Evolutionary conservation across 169 alveolate species (phyloP).

Genomic region (Eimeria tenella): DNA sequence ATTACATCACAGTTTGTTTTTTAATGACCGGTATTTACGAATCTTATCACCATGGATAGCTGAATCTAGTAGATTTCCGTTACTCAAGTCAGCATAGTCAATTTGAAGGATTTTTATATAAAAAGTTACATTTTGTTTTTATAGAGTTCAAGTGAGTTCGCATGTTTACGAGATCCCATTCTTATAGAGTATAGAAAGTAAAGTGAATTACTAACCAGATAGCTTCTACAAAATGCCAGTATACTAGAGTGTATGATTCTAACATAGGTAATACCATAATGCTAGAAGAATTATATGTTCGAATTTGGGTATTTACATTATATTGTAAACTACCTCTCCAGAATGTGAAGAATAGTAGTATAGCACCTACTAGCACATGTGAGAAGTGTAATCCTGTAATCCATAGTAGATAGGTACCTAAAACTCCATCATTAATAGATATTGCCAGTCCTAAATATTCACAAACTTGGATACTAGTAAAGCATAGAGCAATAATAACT

Average conservation of each 20-base stretch:
- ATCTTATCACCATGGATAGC: background rate
- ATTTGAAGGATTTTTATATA: too few relatives aligned
- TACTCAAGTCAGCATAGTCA: background rate
- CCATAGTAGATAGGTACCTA: conserved; percentile 14
- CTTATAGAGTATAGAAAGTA: background rate
- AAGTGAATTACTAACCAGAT: background rate
- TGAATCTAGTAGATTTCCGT: background rate
- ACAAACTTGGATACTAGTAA: background rate
- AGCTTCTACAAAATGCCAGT: background rate
- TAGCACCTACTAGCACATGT: conserved; percentile 4
- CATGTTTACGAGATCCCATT: conserved; percentile 3
- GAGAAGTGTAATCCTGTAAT: conserved; percentile 33
- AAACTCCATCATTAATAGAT: background rate
- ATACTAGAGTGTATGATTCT: background rate
- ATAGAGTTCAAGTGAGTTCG: too few relatives aligned
- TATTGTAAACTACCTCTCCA: background rate
- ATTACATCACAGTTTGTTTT: too few relatives aligned
- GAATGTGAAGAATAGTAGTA: background rate
- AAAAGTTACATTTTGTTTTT: too few relatives aligned
- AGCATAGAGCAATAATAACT: background rate
- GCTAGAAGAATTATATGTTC: background rate
- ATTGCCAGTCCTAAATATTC: background rate
- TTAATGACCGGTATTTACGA: background rate
- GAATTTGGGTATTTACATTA: background rate
- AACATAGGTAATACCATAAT: background rate